Conservation (phyloP, 805 yeast genomes). For the Ogataea ramenticola region DNA sequence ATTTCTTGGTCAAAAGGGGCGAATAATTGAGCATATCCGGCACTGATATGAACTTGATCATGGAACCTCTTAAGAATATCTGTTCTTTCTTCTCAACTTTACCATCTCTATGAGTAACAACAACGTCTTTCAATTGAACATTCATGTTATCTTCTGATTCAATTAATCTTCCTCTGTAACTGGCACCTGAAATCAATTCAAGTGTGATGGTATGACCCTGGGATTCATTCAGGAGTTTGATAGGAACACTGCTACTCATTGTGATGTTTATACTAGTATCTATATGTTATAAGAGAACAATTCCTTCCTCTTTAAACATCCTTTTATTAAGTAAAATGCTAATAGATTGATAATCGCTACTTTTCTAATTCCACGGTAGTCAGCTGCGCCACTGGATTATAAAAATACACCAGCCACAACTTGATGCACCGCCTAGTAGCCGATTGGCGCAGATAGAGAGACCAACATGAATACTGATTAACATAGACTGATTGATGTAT, state of each 20-base stretch:
- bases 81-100: conserved; percentile 68
- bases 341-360: too few species aligned
- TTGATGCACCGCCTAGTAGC: too few species aligned
- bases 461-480: too few species aligned
- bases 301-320: too few species aligned
- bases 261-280: too few species aligned
- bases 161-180: conserved; percentile 78
- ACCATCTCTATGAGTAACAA: conserved; percentile 73
- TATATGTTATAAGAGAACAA: too few species aligned
- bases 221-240: conserved; percentile 80
- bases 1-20: conserved; percentile 59
- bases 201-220: conserved; percentile 80
- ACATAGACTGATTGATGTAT: too few species aligned
- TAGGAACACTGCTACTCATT: conserved; percentile 73
- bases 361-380: too few species aligned
- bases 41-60: conserved; percentile 72
- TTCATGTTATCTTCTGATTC: conserved; percentile 95
- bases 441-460: too few species aligned
- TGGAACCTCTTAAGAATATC: conserved; percentile 88
- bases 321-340: too few species aligned
- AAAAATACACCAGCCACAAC: too few species aligned
- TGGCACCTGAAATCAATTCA: conserved; percentile 79
- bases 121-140: conserved; percentile 74
- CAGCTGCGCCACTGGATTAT: too few species aligned
- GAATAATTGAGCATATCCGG: conserved; percentile 88